Conservation (phyloP, 169 alveolate genomes). For the Cryptosporidium viatorum region DNA sequence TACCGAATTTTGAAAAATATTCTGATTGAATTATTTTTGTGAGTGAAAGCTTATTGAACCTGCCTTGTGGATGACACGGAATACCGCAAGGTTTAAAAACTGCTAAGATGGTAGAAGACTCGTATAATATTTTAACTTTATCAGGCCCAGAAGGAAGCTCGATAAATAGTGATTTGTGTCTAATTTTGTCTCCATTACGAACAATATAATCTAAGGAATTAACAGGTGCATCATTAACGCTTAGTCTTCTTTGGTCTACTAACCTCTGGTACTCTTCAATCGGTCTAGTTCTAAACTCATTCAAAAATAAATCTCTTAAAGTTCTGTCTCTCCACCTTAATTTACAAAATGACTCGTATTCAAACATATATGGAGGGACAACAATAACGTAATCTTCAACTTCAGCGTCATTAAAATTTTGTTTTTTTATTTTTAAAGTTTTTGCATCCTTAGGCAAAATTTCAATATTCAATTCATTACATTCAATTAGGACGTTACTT, state of each 20-base stretch:
- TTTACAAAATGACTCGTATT: constrained; percentile 76
- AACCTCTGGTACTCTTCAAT: constrained; percentile 85
- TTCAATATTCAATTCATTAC: not conserved
- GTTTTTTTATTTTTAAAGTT: not conserved
- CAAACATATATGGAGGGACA: constrained; percentile 74
- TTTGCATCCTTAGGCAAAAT: constrained; percentile 10
- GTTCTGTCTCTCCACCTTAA: constrained; percentile 82
- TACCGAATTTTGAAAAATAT: constrained; percentile 78
- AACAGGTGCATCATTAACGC: constrained; percentile 82
- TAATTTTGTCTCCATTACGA: constrained; percentile 82
- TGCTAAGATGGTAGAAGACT: constrained; percentile 81
- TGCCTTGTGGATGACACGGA: constrained; percentile 92
- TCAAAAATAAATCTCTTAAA: constrained; percentile 78
- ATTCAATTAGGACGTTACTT: not conserved
- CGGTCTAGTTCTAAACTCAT: constrained; percentile 84
- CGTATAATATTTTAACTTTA: constrained; percentile 81
- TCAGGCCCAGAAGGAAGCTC: constrained; percentile 87
- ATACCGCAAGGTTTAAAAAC: constrained; percentile 90
- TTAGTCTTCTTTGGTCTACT: constrained; percentile 82
- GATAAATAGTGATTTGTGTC: constrained; percentile 83
- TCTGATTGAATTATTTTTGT: constrained; percentile 78
- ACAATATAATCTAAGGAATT: constrained; percentile 79
- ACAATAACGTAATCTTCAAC: not conserved
- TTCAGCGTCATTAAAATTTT: not conserved
- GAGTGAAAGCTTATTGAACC: constrained; percentile 85